phyloP scores from a whole-genome alignment of 2,329 filamentous ascomycete species.

The Neopestalotiopsis sp. region DNA sequence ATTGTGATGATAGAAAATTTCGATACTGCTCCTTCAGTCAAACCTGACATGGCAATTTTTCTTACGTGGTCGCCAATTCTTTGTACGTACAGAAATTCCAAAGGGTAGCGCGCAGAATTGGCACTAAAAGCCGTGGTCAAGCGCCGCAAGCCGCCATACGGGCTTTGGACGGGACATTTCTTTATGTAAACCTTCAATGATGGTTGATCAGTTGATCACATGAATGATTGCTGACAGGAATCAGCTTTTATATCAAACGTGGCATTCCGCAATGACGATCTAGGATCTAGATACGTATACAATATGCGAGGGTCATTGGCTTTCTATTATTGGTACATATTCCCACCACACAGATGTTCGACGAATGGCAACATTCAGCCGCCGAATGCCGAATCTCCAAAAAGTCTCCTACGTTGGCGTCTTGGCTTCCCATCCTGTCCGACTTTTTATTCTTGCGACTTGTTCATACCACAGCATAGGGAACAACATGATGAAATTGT shows the following conservation, averaged over 20 bases:
- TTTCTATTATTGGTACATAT: slow-evolving; percentile 9
- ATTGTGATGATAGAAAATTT: too few relatives aligned
- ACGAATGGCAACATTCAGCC: slow-evolving; percentile 15
- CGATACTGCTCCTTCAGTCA: too few relatives aligned
- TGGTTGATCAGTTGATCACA: neutral
- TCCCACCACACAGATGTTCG: neutral
- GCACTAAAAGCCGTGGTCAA: neutral
- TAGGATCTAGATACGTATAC: neutral
- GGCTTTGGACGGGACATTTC: neutral
- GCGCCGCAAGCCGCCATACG: neutral
- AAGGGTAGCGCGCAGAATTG: neutral
- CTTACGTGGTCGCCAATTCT: neutral
- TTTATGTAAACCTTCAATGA: neutral
- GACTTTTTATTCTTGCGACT: neutral
- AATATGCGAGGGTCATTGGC: neutral
- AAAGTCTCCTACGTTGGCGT: neutral
- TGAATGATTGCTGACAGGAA: neutral
- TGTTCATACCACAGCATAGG: neutral
- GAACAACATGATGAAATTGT: neutral
- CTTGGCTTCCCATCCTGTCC: neutral
- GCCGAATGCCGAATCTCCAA: slow-evolving; percentile 13
- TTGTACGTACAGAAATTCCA: neutral
- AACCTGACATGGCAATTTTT: neutral
- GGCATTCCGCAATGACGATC: neutral
- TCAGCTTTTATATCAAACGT: slow-evolving; percentile 3